Conservation (phyloP, 257 asterid species). For the Mentha longifolia region DNA sequence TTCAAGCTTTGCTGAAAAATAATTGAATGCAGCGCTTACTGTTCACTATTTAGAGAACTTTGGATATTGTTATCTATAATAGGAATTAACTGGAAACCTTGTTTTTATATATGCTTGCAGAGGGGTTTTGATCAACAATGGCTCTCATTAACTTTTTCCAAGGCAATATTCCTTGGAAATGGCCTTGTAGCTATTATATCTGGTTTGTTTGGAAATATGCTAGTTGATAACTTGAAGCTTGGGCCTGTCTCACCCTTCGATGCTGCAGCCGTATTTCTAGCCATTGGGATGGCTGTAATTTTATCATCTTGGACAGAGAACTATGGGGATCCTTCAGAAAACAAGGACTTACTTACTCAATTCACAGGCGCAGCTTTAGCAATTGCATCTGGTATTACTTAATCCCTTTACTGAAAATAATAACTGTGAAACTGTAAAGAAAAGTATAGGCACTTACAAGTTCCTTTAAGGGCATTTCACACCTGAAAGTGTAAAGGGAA, state of each 20-base stretch:
- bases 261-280: slow-evolving; percentile 83
- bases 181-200: slow-evolving; percentile 89
- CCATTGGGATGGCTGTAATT: slow-evolving; percentile 91
- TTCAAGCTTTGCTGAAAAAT: too few relatives aligned
- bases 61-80: neutral
- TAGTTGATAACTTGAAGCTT: slow-evolving; percentile 77
- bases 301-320: slow-evolving; percentile 89
- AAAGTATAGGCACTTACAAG: slow-evolving; percentile 12
- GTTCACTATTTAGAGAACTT: neutral
- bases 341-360: slow-evolving; percentile 82
- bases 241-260: slow-evolving; percentile 97
- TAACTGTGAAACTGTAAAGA: neutral
- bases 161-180: slow-evolving; percentile 94
- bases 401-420: slow-evolving; percentile 3
- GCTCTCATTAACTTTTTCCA: slow-evolving; percentile 96
- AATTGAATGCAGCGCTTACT: too few relatives aligned
- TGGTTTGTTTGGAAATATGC: slow-evolving; percentile 83
- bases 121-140: slow-evolving; percentile 96
- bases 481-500: slow-evolving; percentile 10
- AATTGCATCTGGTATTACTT: slow-evolving; percentile 80
- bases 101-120: slow-evolving; percentile 48
- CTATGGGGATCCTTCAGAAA: slow-evolving; percentile 86
- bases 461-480: neutral
- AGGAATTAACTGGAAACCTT: slow-evolving; percentile 2
- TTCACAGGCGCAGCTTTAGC: slow-evolving; percentile 89